phyloP scores from a whole-genome alignment of 495 filamentous ascomycete genomes.

The Aspergillus kassunensis region DNA sequence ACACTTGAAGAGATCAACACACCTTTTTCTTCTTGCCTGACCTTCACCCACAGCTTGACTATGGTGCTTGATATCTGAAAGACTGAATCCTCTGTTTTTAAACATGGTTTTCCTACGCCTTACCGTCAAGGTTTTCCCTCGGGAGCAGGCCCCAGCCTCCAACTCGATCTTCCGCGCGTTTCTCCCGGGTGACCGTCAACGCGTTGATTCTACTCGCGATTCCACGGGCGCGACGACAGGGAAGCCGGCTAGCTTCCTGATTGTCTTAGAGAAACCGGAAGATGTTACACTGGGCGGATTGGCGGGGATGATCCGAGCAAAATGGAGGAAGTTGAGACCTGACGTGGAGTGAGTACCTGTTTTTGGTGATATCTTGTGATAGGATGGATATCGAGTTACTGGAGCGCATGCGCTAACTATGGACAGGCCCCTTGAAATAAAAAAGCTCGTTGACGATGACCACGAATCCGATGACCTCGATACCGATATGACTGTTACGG shows the following conservation, averaged over 20 bases:
- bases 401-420: slow-evolving; percentile 6
- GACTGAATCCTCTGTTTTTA: neutral
- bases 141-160: slow-evolving; percentile 20
- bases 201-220: slow-evolving; percentile 13
- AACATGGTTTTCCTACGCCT: slow-evolving; percentile 38
- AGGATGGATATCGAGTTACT: neutral
- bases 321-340: slow-evolving; percentile 35
- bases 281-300: slow-evolving; percentile 29
- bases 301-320: slow-evolving; percentile 29
- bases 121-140: slow-evolving; percentile 33
- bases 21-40: neutral
- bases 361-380: neutral
- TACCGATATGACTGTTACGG: slow-evolving; percentile 32
- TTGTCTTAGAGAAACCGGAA: slow-evolving; percentile 30
- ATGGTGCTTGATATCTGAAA: neutral
- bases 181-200: slow-evolving; percentile 10
- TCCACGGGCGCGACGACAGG: neutral
- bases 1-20: neutral
- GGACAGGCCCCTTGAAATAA: slow-evolving; percentile 34
- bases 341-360: slow-evolving; percentile 26
- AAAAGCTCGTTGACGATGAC: slow-evolving; percentile 35
- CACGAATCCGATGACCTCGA: slow-evolving; percentile 31
- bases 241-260: slow-evolving; percentile 28
- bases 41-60: neutral
- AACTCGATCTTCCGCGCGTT: slow-evolving; percentile 11